A percentile compares a stretch with the other conserved stretches of the same genome.
Evolutionary conservation across 106 monocot species (phyloP).

Genomic region (Narthecium ossifragum): DNA sequence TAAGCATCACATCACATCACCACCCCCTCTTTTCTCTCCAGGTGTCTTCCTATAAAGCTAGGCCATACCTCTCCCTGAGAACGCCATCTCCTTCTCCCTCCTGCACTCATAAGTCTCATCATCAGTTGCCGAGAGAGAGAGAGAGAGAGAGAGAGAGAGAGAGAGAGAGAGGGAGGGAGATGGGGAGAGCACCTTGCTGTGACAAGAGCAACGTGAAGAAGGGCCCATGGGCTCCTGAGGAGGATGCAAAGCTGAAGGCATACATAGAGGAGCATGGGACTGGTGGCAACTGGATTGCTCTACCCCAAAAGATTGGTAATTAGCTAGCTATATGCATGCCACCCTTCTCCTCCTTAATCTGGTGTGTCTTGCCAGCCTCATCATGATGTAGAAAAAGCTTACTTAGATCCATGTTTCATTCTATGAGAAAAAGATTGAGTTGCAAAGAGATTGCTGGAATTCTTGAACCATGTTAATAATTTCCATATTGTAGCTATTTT

Average conservation of each 20-base stretch:
- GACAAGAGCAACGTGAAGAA: constrained; percentile 43
- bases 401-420: no score
- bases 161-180: constrained; percentile 22
- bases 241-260: constrained; percentile 38
- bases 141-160: constrained; percentile 9
- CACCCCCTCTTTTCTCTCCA: constrained; percentile 9
- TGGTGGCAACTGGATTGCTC: constrained; percentile 41
- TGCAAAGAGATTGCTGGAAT: no score
- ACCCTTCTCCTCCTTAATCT: neutral
- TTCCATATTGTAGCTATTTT: neutral
- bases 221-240: constrained; percentile 44
- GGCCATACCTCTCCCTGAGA: constrained; percentile 10
- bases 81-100: constrained; percentile 3
- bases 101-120: no score
- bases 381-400: no score
- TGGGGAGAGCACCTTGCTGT: constrained; percentile 44
- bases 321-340: neutral
- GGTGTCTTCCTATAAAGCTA: constrained; percentile 35
- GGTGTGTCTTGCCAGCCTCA: neutral
- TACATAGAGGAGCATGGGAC: constrained; percentile 42
- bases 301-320: constrained; percentile 31
- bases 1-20: constrained; percentile 20
- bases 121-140: no score
- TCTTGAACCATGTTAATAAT: neutral
- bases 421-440: no score